Conservation (phyloP, 2,329 filamentous ascomycete genomes). For the Calonectria hawksworthii region DNA sequence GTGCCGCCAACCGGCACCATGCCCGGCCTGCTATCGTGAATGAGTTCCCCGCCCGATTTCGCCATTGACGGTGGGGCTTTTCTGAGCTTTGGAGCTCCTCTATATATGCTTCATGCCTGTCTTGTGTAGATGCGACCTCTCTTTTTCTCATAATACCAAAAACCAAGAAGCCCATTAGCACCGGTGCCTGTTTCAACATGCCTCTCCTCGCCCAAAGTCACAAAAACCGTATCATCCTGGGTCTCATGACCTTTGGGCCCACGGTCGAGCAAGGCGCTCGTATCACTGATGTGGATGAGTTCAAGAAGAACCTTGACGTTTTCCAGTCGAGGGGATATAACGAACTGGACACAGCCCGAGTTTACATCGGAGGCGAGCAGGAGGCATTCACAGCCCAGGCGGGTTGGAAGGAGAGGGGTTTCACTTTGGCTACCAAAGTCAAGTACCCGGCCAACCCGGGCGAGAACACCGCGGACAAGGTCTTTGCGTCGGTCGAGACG, state of each 20-base stretch:
- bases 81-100: not conserved
- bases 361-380: slow-evolving; percentile 80
- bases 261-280: slow-evolving; percentile 74
- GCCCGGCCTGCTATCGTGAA: slow-evolving; percentile 6
- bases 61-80: slow-evolving; percentile 11
- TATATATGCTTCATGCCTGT: not conserved
- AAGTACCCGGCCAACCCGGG: slow-evolving; percentile 73
- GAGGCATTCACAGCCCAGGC: slow-evolving; percentile 84
- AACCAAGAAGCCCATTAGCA: not conserved
- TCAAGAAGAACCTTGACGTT: slow-evolving; percentile 79
- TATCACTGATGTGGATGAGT: slow-evolving; percentile 76
- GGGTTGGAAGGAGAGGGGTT: slow-evolving; percentile 82
- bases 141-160: not conserved
- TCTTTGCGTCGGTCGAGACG: slow-evolving; percentile 75
- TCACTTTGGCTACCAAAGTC: slow-evolving; percentile 84
- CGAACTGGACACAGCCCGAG: slow-evolving; percentile 86
- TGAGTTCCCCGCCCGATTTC: slow-evolving; percentile 16
- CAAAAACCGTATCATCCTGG: slow-evolving; percentile 82
- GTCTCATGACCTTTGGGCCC: slow-evolving; percentile 88
- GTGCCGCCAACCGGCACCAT: slow-evolving; percentile 6
- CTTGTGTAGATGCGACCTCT: not conserved
- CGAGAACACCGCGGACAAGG: slow-evolving; percentile 72
- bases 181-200: slow-evolving; percentile 53
- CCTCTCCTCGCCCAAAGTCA: slow-evolving; percentile 59
- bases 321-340: slow-evolving; percentile 85